Evolutionary conservation across 345 rosid genomes (phyloP), one percentile per base, ranked within the genome.

Genomic region (Theobroma cacao): DNA sequence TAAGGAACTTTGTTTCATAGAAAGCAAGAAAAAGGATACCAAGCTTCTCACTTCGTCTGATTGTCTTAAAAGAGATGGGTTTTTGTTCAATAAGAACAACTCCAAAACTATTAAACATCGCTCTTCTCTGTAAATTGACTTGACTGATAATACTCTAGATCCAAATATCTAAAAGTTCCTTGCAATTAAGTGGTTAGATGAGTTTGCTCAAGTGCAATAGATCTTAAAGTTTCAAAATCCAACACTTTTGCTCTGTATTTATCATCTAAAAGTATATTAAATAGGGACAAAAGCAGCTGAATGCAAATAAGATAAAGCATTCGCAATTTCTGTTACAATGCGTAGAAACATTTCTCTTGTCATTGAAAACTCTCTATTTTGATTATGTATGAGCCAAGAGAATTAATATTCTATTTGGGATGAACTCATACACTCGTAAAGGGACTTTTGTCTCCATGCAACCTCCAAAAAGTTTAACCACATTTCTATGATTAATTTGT

Each of bases 401-500:
- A n/a, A n/a, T n/a, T n/a, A 82, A 83, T n/a, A 81, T 72, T 55
- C 76, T 38, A 9, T 22, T 50, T 8, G 59, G 45, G 14, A 64
- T 9, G 14, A 67, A 67, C 72, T 67, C 72, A 24, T 41, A 67
- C 0, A 67, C 72, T 30, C 41, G 24, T 26, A 41, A 41, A 67
- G 72, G 53, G 0, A 67, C 72, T 22, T 41, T 24, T 5, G 53
- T 67, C n/a, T 67, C 53, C 2, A 67, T 17, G 31, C 53, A 67
- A 67, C 52, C 41, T 4, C 72, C 52, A 12, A 24, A 22, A 4
- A 67, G 31, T 1, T 67, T 67, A 41, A 67, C 72, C 52, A 67
- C 72, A 43, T 67, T 67, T 67, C 80, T 77, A 4, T 81, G 84
- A 67, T 81, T 81, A 33, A 81, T 77, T 26, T 77, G 80, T 6